These are phyloP conservation scores for Aspergillus oerlinghausenensis DNA, from an alignment of 2,329 filamentous ascomycete species.

Conservation along the genomic window DNA sequence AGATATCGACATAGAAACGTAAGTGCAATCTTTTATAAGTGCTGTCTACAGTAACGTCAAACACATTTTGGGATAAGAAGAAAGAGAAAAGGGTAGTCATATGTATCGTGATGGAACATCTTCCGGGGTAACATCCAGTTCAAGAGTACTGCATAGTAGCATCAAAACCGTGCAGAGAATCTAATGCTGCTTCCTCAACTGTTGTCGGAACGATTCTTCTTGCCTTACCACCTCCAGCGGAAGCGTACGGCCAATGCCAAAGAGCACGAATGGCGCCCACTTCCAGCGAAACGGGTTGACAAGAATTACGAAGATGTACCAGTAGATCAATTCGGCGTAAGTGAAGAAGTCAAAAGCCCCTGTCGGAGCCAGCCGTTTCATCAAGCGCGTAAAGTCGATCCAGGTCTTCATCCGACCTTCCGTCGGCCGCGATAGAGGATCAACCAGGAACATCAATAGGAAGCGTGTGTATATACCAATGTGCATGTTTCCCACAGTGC, in stretches of 20 bases:
- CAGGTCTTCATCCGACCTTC: constrained; percentile 75
- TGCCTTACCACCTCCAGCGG: constrained; percentile 62
- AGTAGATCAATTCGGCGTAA: constrained; percentile 77
- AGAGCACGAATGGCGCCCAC: constrained; percentile 79
- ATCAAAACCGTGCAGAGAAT: not conserved
- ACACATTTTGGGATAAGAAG: not conserved
- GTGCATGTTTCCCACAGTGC: constrained; percentile 80
- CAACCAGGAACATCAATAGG: constrained; percentile 78
- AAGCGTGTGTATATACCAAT: constrained; percentile 87
- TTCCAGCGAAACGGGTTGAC: constrained; percentile 89
- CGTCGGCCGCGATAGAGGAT: constrained; percentile 68
- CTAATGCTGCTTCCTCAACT: constrained; percentile 24
- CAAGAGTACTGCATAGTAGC: not conserved
- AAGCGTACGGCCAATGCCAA: constrained; percentile 63
- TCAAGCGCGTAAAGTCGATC: constrained; percentile 74
- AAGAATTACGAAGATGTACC: constrained; percentile 73
- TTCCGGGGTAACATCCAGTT: not conserved
- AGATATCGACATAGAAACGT: not conserved
- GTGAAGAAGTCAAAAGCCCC: constrained; percentile 87
- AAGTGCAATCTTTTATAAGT: not conserved
- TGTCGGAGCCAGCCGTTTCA: constrained; percentile 67
- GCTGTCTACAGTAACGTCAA: not conserved
- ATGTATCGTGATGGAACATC: not conserved
- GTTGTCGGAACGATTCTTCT: constrained; percentile 50
- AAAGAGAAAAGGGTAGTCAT: not conserved